A percentile compares a stretch with the other conserved stretches of the same genome.
These are phyloP conservation scores for Gliomastix tumulicola DNA, from an alignment of 2,329 filamentous ascomycete genomes.

Conservation along the genomic window DNA sequence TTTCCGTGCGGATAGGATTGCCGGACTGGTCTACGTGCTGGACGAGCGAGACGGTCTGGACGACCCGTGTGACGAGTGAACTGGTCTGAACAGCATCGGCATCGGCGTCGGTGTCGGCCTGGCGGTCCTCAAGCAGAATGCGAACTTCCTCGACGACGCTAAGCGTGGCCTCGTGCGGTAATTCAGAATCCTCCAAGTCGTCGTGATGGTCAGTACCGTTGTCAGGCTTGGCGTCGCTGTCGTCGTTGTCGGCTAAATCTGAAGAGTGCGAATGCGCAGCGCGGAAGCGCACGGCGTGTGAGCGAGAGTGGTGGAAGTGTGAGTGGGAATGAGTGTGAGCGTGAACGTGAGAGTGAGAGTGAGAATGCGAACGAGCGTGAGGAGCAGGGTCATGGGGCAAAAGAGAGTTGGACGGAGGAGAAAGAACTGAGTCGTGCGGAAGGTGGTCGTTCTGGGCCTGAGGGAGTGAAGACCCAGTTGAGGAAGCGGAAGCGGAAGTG, in stretches of 20 bases:
- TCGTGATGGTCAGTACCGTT: no score
- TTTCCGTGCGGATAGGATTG: conserved; percentile 34
- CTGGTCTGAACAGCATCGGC: neutral
- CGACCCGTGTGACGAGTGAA: conserved; percentile 33
- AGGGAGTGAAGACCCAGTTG: neutral
- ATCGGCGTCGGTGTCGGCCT: conserved; percentile 5
- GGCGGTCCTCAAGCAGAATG: conserved; percentile 1
- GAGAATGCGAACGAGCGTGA: conserved; percentile 12
- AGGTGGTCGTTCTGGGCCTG: neutral
- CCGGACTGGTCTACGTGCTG: conserved; percentile 43
- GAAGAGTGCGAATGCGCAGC: conserved; percentile 10
- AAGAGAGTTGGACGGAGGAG: neutral
- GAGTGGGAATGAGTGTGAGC: conserved; percentile 8
- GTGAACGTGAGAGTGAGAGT: conserved; percentile 16
- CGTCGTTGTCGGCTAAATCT: no score
- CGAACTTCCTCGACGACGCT: no score
- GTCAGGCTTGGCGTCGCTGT: no score
- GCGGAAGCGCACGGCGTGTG: neutral
- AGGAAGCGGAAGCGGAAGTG: no score
- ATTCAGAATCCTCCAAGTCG: no score
- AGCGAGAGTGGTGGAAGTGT: conserved; percentile 10
- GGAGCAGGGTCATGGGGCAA: neutral
- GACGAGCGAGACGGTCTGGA: conserved; percentile 49
- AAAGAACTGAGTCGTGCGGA: conserved; percentile 1
- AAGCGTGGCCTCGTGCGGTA: no score